Evolutionary conservation across 106 monocot genomes (phyloP).

Genomic region (Triglochin maritima): DNA sequence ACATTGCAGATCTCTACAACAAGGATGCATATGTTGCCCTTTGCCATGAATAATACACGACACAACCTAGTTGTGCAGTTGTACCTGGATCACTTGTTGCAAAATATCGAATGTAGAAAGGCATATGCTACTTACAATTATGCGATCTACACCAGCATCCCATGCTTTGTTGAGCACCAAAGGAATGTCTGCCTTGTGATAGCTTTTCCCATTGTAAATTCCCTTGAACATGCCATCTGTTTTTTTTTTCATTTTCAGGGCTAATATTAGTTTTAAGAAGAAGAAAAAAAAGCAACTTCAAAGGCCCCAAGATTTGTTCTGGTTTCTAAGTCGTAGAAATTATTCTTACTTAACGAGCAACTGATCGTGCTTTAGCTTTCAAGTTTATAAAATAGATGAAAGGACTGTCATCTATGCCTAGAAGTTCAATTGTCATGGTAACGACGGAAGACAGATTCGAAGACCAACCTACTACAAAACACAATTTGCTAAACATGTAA

Average conservation of each 20-base stretch:
- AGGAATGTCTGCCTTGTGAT: slow-evolving; percentile 63
- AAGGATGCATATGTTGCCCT: no score
- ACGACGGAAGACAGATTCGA: background rate
- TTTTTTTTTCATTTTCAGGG: background rate
- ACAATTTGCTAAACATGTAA: background rate
- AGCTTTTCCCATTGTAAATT: slow-evolving; percentile 77
- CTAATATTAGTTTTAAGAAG: no score
- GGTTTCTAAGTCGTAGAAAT: no score
- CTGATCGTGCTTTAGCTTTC: no score
- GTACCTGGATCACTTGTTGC: no score
- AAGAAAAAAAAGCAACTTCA: no score
- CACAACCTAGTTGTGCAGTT: no score
- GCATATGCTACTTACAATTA: slow-evolving; percentile 46
- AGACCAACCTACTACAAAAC: background rate
- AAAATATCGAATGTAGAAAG: background rate
- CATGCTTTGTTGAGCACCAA: slow-evolving; percentile 76
- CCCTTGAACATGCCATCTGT: slow-evolving; percentile 96
- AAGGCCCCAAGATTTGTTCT: no score
- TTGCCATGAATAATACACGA: no score
- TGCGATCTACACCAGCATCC: slow-evolving; percentile 79
- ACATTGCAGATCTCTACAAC: no score
- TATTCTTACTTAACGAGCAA: no score
- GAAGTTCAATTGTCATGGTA: background rate
- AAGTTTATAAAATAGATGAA: background rate
- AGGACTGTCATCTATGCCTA: background rate